phyloP scores from a whole-genome alignment of 2,329 filamentous ascomycete species.

The Chaetomium globosum region DNA sequence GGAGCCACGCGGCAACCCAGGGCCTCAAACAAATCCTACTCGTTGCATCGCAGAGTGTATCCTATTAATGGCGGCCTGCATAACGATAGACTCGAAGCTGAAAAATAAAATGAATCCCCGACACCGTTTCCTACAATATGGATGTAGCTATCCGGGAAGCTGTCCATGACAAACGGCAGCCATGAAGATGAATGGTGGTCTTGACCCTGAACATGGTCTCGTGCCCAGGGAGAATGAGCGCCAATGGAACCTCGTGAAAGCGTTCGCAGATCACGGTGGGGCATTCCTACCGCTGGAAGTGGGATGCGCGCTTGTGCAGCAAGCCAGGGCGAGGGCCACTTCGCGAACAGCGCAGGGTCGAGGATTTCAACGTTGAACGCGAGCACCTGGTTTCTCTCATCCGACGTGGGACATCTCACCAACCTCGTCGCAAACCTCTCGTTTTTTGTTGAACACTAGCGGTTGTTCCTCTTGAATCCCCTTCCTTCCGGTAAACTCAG shows the following conservation, averaged over 20 bases:
- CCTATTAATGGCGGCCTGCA: neutral
- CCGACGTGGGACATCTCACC: neutral
- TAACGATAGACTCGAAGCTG: neutral
- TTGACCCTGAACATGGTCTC: neutral
- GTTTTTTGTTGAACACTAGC: neutral
- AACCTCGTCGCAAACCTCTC: neutral
- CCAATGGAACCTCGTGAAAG: slow-evolving; percentile 13
- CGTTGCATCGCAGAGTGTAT: slow-evolving; percentile 3
- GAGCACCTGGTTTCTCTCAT: neutral
- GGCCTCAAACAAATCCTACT: neutral
- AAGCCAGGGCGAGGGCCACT: neutral
- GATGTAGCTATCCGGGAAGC: neutral
- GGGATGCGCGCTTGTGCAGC: slow-evolving; percentile 13
- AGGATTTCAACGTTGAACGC: slow-evolving; percentile 15
- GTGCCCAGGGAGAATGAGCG: slow-evolving; percentile 6
- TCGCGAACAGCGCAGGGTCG: neutral
- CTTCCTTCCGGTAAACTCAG: neutral
- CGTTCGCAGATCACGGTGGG: slow-evolving; percentile 15
- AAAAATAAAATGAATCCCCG: neutral
- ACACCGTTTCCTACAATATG: neutral
- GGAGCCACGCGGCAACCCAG: neutral
- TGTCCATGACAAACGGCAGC: neutral
- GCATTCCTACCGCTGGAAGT: slow-evolving; percentile 10
- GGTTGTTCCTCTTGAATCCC: neutral
- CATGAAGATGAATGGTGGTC: neutral